Evolutionary conservation across 192 early-diverging fungal genomes (phyloP).

Genomic region (Backusella luteola): DNA sequence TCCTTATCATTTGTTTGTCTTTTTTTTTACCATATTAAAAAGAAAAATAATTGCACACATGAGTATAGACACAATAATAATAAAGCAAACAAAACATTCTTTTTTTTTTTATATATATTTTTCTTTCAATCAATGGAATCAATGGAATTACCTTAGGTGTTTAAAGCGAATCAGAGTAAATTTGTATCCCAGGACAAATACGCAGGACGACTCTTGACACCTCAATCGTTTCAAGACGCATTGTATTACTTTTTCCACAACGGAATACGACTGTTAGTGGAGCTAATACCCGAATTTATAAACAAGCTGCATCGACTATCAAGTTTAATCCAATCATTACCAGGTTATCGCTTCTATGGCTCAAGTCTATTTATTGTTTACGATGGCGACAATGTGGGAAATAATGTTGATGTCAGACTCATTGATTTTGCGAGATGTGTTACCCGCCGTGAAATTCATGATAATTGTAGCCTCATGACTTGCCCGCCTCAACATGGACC

Average conservation of each 20-base stretch:
- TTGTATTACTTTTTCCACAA: slow-evolving; percentile 84
- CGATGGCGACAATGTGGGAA: slow-evolving; percentile 55
- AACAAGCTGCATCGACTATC: slow-evolving; percentile 71
- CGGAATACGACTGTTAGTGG: slow-evolving; percentile 64
- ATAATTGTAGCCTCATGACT: slow-evolving; percentile 26
- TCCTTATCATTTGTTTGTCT: neutral
- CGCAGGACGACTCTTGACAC: slow-evolving; percentile 82
- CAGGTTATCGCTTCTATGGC: slow-evolving; percentile 87
- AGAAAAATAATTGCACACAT: neutral
- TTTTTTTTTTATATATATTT: neutral
- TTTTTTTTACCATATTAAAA: neutral
- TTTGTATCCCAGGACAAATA: slow-evolving; percentile 76
- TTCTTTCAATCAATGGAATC: neutral
- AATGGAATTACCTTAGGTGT: neutral
- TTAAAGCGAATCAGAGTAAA: neutral
- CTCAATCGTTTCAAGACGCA: slow-evolving; percentile 74
- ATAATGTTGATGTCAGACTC: slow-evolving; percentile 78
- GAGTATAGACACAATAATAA: neutral
- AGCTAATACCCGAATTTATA: slow-evolving; percentile 79
- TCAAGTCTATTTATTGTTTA: slow-evolving; percentile 91
- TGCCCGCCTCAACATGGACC: slow-evolving; percentile 43
- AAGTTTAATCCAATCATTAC: slow-evolving; percentile 67
- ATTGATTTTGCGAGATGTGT: slow-evolving; percentile 96
- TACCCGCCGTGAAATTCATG: slow-evolving; percentile 41
- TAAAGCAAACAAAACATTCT: neutral